Evolutionary conservation across 2,329 filamentous ascomycete genomes (phyloP).

Genomic region (Didymosphaeria variabile): DNA sequence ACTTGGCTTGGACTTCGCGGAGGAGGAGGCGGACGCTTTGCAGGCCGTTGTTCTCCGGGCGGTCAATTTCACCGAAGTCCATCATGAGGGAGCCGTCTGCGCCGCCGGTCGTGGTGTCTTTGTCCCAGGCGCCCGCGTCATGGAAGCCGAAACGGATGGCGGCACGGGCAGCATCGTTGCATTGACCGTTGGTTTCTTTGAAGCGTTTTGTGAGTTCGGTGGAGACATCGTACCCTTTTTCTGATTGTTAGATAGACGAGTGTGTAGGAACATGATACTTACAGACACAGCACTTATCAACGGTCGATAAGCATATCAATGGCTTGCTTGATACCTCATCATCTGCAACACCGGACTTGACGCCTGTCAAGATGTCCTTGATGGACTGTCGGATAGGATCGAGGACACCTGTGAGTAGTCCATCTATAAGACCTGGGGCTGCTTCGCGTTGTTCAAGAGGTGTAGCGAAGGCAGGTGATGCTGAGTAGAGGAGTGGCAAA

Average conservation of each 20-base stretch:
- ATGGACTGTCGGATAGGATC: constrained; percentile 31
- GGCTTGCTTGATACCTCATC: constrained; percentile 32
- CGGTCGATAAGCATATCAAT: constrained; percentile 25
- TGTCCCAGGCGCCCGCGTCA: constrained; percentile 47
- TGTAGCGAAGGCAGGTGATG: constrained; percentile 27
- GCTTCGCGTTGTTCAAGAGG: constrained; percentile 35
- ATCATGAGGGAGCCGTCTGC: constrained; percentile 55
- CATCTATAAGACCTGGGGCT: constrained; percentile 34
- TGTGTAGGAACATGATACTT: constrained; percentile 16
- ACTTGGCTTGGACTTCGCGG: constrained; percentile 51
- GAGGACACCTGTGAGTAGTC: constrained; percentile 31
- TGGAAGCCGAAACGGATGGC: constrained; percentile 49
- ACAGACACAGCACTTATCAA: constrained; percentile 46
- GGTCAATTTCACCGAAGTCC: constrained; percentile 46
- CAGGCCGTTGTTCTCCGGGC: constrained; percentile 57
- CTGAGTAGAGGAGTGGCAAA: constrained; percentile 28
- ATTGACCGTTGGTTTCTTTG: constrained; percentile 33
- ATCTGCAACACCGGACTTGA: constrained; percentile 36
- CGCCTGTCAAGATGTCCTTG: constrained; percentile 39
- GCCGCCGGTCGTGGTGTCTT: constrained; percentile 48
- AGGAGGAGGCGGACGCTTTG: constrained; percentile 52
- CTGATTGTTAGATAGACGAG: constrained; percentile 17
- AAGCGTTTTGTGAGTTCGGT: constrained; percentile 40
- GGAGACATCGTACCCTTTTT: constrained; percentile 43
- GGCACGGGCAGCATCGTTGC: constrained; percentile 47